Percentiles rank a stretch among this genome's conserved stretches.
Conservation (phyloP, 805 yeast genomes). For the Debaryomyces hansenii region DNA sequence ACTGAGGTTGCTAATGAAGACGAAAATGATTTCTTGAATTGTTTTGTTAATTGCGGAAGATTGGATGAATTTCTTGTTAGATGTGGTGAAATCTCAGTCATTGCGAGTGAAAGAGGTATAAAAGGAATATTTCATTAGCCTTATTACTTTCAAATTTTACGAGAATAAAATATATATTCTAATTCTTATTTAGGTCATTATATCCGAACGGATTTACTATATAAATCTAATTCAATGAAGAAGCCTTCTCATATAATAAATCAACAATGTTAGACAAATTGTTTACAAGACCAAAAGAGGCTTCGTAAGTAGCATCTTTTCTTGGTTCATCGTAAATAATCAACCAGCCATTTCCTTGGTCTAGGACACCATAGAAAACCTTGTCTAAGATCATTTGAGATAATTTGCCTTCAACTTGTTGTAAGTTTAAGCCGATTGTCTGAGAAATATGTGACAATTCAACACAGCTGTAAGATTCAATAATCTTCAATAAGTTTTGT, state of each 20-base stretch:
- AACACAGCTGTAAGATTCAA: slow-evolving; percentile 95
- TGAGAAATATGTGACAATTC: slow-evolving; percentile 87
- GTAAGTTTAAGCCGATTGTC: slow-evolving; percentile 81
- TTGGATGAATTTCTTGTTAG: slow-evolving; percentile 52
- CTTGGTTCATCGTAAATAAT: slow-evolving; percentile 87
- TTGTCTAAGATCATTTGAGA: slow-evolving; percentile 96
- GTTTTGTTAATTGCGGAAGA: slow-evolving; percentile 60
- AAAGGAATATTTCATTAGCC: slow-evolving; percentile 38
- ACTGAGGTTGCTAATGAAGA: slow-evolving; percentile 67
- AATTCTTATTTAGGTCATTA: slow-evolving; percentile 1
- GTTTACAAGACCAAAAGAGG: slow-evolving; percentile 82
- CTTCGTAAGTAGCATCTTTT: slow-evolving; percentile 84
- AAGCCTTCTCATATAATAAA: slow-evolving; percentile 88
- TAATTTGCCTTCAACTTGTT: slow-evolving; percentile 90
- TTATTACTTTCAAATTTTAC: background rate
- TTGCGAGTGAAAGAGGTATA: slow-evolving; percentile 46
- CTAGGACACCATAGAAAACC: slow-evolving; percentile 93
- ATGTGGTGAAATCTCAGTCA: slow-evolving; percentile 59
- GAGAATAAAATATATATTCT: slow-evolving; percentile 1
- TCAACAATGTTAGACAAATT: slow-evolving; percentile 89
- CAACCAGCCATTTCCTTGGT: slow-evolving; percentile 98
- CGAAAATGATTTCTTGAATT: slow-evolving; percentile 53
- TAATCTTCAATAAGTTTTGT: slow-evolving; percentile 89
- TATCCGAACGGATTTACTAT: background rate
- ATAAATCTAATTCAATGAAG: slow-evolving; percentile 60